Evolutionary conservation across 176 grass and related monocot species (phyloP), one percentile per base, ranked within the genome.

Genomic region (Miscanthus lutarioriparius): DNA sequence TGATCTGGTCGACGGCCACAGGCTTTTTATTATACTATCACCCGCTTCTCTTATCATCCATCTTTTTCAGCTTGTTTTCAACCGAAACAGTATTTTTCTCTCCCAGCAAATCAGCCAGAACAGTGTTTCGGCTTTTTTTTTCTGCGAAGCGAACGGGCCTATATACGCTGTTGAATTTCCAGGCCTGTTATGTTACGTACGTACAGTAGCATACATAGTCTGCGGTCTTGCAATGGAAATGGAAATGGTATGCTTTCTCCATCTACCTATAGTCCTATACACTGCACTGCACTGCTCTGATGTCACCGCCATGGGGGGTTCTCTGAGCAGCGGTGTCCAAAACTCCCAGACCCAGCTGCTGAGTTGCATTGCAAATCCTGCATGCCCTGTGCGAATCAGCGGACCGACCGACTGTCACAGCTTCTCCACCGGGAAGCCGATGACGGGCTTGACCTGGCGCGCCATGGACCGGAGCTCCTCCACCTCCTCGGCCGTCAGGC

Each of bases 341-440:
- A 67, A 36, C 3, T 67, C 65, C 32, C 1, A 17, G 15, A 37
- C 65, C 32, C 1, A 17, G 15, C 32, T 35, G 5, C 63, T 16
- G 63, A 27, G 15, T 27, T 30, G 25, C 23, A 65, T n/a, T 10
- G 20, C 54, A 58, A 6, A 27, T 14, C 2, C 2, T 6, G 25
- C 7, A 69, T 3, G n/a, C n/a, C 4, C 10, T n/a, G 9, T 5
- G 58, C n/a, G 10, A 10, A 23, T 1, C n/a, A 3, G 6, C n/a
- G 22, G 54, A 10, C 8, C 22, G 1, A 27, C 0, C 10, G 22
- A 25, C 58, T 32, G 68, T 83, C 72, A 97, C 47, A 92, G 56
- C 48, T 76, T 94, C 70, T 98, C 96, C 8, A 94, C 86, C 10
- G 91, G 96, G 73, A 98, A 91, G 12, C 89, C 91, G 44, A 92